Evolutionary conservation across 305 asterid genomes (phyloP), one percentile per base, ranked within the genome.

Genomic region (Fraxinus baroniana): DNA sequence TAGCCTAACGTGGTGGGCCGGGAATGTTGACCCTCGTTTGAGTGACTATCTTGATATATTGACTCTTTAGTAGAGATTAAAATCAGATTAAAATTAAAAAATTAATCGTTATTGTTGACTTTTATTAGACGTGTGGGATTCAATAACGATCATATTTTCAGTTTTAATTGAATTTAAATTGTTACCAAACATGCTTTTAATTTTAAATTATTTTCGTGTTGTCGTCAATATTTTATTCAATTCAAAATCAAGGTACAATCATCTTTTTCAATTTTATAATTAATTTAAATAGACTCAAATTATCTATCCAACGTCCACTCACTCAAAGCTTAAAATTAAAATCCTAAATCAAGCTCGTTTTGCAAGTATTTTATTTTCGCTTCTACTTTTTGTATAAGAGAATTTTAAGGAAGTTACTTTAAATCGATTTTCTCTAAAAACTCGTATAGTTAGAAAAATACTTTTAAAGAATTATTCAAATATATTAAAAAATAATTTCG

Each of bases 21-120:
- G 81, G 76, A 73, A 78, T 81, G 83, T 36, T 81, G 85, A 85
- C 81, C 60, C 6, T 15, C 57, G 18, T 46, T 46, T 13, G 57
- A 46, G 57, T 32, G 0, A 9, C 7, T 13, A 39, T 44, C n/a
- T 44, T 44, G 55, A 13, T 12, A 3, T 44, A 44, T 12, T 44
- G 55, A 44, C 55, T 13, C 17, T 46, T 44, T 2, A 28, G 33
- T 30, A 30, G 33, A 30, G 4, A 30, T 30, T 30, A 30, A 30
- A 30, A 30, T 30, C 33, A 2, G 3, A 30, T 30, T 30, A 30
- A 30, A 30, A 30, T 30, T 30, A 4, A 30, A 30, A 30, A 30
- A 30, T 30, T 30, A 30, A 0, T 30, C 33, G 33, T 30, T 30
- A 30, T 30, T 24, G 26, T 24, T 24, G 26, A 24, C 26, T 24